These are phyloP conservation scores for Ailanthus altissimus DNA, from an alignment of 345 rosid species.

Conservation along the genomic window DNA sequence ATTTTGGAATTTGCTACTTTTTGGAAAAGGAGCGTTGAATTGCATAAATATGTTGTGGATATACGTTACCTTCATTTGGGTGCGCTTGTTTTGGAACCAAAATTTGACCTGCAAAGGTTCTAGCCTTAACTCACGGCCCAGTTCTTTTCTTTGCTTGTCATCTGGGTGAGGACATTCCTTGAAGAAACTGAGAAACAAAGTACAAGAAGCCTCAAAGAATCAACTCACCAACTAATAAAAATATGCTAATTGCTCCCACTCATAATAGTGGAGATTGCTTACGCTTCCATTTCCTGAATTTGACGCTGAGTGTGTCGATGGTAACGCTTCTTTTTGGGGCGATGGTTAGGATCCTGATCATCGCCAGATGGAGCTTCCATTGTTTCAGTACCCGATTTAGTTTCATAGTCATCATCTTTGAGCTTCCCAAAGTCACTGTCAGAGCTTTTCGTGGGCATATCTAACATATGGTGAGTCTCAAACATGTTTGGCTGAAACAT, in stretches of 20 bases:
- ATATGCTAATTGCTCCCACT: background rate
- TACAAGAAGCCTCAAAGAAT: background rate
- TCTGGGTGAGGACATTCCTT: conserved; percentile 97
- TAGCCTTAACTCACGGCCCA: conserved; percentile 68
- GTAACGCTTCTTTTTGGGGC: conserved; percentile 77
- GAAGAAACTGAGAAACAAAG: conserved; percentile 55
- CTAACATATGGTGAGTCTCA: conserved; percentile 70
- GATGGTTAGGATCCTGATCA: conserved; percentile 74
- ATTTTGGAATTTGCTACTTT: background rate
- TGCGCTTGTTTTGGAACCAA: conserved; percentile 99
- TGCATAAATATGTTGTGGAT: background rate
- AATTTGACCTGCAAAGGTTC: conserved; percentile 92
- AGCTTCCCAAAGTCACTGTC: conserved; percentile 62
- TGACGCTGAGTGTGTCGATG: conserved; percentile 95
- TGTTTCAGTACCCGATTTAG: conserved; percentile 72
- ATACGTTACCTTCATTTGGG: conserved; percentile 88
- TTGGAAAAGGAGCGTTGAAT: background rate
- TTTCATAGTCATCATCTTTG: conserved; percentile 77
- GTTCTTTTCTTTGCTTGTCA: conserved; percentile 92
- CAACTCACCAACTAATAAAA: background rate
- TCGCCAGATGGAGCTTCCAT: conserved; percentile 65
- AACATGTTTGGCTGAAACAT: conserved; percentile 82
- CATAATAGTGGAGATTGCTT: conserved; percentile 25
- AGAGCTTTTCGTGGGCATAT: conserved; percentile 54
- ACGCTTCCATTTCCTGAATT: conserved; percentile 97